These are phyloP conservation scores for Keithomyces neogunnii DNA, from an alignment of 2,329 filamentous ascomycete genomes.

Conservation along the genomic window DNA sequence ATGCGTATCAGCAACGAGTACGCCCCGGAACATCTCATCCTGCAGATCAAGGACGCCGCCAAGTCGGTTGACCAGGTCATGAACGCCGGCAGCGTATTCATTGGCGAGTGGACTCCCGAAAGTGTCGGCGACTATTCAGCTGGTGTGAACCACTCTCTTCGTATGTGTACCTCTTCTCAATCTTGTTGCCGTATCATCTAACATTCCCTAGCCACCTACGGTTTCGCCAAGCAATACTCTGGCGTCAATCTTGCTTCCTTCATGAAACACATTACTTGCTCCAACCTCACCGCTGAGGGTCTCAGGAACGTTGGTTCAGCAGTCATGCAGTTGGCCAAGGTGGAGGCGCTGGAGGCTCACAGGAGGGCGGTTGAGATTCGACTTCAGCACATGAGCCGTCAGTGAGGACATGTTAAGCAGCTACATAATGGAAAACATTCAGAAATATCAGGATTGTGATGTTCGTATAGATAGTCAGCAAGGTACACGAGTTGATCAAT, in stretches of 20 bases:
- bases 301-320: conserved; percentile 77
- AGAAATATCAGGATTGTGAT: too few relatives aligned
- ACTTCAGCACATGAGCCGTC: conserved; percentile 42
- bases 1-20: conserved; percentile 86
- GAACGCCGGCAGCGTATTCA: conserved; percentile 93
- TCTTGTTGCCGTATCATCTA: conserved; percentile 6
- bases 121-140: conserved; percentile 97
- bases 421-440: neutral
- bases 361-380: conserved; percentile 80
- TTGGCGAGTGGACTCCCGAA: conserved; percentile 94
- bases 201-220: conserved; percentile 68
- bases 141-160: conserved; percentile 93
- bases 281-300: conserved; percentile 78
- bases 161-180: conserved; percentile 49
- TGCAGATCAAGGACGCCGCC: conserved; percentile 75
- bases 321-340: conserved; percentile 90
- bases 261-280: conserved; percentile 95
- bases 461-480: too few relatives aligned
- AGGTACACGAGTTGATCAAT: too few relatives aligned
- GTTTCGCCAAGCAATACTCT: conserved; percentile 96
- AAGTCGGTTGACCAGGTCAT: conserved; percentile 68
- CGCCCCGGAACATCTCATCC: conserved; percentile 90
- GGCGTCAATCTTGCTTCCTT: conserved; percentile 95
- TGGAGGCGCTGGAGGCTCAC: conserved; percentile 93
- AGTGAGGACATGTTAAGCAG: conserved; percentile 12